Evolutionary conservation across 1,284 basidiomycete species (phyloP), one percentile per base, ranked within the genome.

Genomic region (Tausonia pullulans): DNA sequence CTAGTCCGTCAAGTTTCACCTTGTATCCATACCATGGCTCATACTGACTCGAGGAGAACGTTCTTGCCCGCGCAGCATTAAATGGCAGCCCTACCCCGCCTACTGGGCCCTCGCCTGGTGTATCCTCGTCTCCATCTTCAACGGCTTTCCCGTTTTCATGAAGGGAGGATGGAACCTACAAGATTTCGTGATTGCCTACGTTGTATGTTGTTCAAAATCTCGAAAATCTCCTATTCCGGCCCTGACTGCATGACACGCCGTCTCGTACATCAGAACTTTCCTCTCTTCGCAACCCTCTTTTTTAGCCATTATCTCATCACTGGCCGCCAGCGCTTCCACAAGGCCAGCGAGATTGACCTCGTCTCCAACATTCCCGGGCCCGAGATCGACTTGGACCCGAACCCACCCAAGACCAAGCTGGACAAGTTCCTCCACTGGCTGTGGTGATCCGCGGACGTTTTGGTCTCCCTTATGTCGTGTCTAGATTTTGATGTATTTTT

Each of bases 321-420:
- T 70, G 82, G 82, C 72, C 80, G 78, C 70, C 74, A 77, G 41
- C 76, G 80, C 10, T 73, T 78, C 14, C 75, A 84, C 49, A 76
- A 72, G 56, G 70, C 82, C 9, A 72, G 79, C 40, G 82, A 90
- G 45, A 89, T 94, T 83, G 90, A 94, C 76, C 90, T 95, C 64
- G 77, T 88, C 62, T 84, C 82, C 52, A 84, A 88, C 74, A 86
- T 65, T 7, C 59, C 59, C 7, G 63, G 58, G 8, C 45, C 46
- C 39, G 63, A 65, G 40, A 50, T 60, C 43, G 63, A 65, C 53
- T 56, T 65, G 14, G 63, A 65, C 49, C 63, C 63, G 3, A 50
- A 49, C 52, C 63, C 63, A 13, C 59, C 63, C 7, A 65, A 58
- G 3, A 65, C 63, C 27, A 61, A 61, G 45, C 3, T 61, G 3